phyloP scores from a whole-genome alignment of 75 land plant genomes.

The Sequoia sempervirens region DNA sequence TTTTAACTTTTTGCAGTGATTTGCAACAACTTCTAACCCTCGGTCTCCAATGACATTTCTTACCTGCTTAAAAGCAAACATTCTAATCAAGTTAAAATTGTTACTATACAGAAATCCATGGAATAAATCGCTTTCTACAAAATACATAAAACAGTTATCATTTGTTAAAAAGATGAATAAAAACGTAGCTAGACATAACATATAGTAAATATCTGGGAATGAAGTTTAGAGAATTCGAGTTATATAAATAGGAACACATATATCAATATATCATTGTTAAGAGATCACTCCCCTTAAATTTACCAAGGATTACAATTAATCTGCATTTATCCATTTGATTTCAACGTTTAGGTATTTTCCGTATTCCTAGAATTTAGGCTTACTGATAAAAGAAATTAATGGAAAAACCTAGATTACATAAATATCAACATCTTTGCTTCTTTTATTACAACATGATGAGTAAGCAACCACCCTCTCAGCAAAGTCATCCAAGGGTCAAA shows the following conservation, averaged over 20 bases:
- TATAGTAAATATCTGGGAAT: neutral
- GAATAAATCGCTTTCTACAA: neutral
- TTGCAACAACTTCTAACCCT: conserved; percentile 32
- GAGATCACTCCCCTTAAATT: neutral
- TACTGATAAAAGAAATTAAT: neutral
- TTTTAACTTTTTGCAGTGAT: conserved; percentile 21
- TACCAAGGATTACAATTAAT: neutral
- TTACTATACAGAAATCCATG: neutral
- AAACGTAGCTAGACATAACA: neutral
- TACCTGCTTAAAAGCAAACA: conserved; percentile 22
- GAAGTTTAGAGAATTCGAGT: neutral
- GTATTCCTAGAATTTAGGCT: neutral
- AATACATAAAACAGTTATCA: neutral
- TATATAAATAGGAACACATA: neutral
- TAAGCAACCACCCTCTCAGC: too few relatives aligned
- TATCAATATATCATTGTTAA: neutral
- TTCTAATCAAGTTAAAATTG: neutral
- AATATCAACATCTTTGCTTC: too few relatives aligned
- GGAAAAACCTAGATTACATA: too few relatives aligned
- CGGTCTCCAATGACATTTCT: conserved; percentile 32
- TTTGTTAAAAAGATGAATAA: neutral
- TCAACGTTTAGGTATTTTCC: neutral
- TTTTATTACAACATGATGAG: too few relatives aligned
- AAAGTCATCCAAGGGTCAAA: too few relatives aligned
- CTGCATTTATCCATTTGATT: neutral